A percentile compares a stretch with the other conserved stretches of the same genome.
Evolutionary conservation across 495 filamentous ascomycete genomes (phyloP).

Genomic region (Delitschia confertaspora): DNA sequence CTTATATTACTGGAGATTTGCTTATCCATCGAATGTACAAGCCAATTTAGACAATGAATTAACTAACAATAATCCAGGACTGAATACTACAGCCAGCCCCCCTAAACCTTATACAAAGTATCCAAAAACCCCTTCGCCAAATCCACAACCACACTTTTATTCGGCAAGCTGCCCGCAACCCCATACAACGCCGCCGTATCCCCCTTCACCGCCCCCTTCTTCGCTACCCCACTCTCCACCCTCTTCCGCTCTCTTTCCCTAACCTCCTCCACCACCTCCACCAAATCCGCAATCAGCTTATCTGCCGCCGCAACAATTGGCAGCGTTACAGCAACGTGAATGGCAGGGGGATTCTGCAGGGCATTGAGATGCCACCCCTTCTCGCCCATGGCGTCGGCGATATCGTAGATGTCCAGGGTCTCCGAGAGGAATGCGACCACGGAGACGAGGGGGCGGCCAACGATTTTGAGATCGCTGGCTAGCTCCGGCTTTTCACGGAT

Average conservation of each 20-base stretch:
- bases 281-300: slow-evolving; percentile 65
- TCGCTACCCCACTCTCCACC: slow-evolving; percentile 63
- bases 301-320: slow-evolving; percentile 77
- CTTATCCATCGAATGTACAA: no score
- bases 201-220: slow-evolving; percentile 53
- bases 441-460: slow-evolving; percentile 80
- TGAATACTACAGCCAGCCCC: background rate
- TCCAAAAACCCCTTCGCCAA: slow-evolving; percentile 89
- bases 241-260: slow-evolving; percentile 55
- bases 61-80: background rate
- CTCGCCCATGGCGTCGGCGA: slow-evolving; percentile 51
- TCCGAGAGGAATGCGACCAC: slow-evolving; percentile 80
- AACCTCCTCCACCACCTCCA: slow-evolving; percentile 68
- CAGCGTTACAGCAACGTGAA: slow-evolving; percentile 91
- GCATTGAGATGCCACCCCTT: slow-evolving; percentile 96
- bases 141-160: slow-evolving; percentile 89
- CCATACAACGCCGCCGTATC: slow-evolving; percentile 89
- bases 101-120: slow-evolving; percentile 85
- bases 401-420: slow-evolving; percentile 45
- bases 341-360: slow-evolving; percentile 82
- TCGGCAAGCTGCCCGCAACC: slow-evolving; percentile 86
- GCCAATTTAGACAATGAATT: no score
- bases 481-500: slow-evolving; percentile 59
- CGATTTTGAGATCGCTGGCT: slow-evolving; percentile 60
- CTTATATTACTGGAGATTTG: no score